phyloP scores from a whole-genome alignment of 1,284 basidiomycete genomes.

The Sutorius eximius region DNA sequence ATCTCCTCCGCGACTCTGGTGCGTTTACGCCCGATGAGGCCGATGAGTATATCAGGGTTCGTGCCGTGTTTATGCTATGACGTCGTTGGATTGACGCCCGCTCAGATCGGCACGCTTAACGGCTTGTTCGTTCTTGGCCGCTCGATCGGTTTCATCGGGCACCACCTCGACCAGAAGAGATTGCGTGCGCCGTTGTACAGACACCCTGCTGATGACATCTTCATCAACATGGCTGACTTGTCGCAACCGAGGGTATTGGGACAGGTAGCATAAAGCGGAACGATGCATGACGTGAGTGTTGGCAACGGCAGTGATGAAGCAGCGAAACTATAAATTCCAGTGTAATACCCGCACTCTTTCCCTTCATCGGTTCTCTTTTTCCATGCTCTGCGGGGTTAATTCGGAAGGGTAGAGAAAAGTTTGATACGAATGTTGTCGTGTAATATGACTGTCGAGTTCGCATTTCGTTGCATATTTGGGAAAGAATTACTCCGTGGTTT shows the following conservation, averaged over 20 bases:
- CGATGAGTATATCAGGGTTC: slow-evolving; percentile 90
- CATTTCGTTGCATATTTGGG: background rate
- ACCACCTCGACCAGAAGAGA: slow-evolving; percentile 94
- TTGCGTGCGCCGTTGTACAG: slow-evolving; percentile 91
- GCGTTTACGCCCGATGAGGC: slow-evolving; percentile 97
- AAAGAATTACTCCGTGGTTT: no score
- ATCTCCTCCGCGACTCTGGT: slow-evolving; percentile 89
- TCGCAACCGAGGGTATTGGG: slow-evolving; percentile 76
- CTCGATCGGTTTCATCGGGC: slow-evolving; percentile 96
- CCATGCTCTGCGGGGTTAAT: background rate
- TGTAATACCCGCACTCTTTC: slow-evolving; percentile 26
- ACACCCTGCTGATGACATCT: slow-evolving; percentile 85
- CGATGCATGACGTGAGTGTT: background rate
- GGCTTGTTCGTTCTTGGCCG: slow-evolving; percentile 97
- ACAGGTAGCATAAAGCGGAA: slow-evolving; percentile 41
- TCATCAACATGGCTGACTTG: slow-evolving; percentile 83
- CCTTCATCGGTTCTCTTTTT: background rate
- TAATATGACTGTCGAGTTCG: background rate
- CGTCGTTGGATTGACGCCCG: slow-evolving; percentile 6
- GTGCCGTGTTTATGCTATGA: slow-evolving; percentile 10
- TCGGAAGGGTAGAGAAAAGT: background rate
- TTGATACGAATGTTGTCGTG: background rate
- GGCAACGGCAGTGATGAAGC: background rate
- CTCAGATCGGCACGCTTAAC: slow-evolving; percentile 84
- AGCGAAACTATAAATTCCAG: slow-evolving; percentile 8